These are phyloP conservation scores for Hyphodiscus hymeniophilus DNA, from an alignment of 495 filamentous ascomycete species.

Conservation along the genomic window DNA sequence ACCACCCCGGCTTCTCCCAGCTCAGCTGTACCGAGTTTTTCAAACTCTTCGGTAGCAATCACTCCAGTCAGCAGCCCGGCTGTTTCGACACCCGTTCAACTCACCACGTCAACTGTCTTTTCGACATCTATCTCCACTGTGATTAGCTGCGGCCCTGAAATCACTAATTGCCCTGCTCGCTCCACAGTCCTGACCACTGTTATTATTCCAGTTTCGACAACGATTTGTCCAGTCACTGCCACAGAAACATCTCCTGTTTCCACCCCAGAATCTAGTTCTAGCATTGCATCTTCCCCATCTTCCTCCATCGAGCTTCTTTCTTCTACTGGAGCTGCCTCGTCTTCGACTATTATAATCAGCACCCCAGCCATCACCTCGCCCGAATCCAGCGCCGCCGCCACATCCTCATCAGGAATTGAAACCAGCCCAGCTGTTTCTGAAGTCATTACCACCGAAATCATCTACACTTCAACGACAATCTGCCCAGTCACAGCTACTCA, in stretches of 20 bases:
- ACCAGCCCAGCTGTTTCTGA: slow-evolving; percentile 13
- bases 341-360: no score
- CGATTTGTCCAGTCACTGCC: slow-evolving; percentile 39
- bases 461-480: slow-evolving; percentile 31
- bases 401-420: background rate
- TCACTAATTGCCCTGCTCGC: slow-evolving; percentile 39
- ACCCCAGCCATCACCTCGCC: no score
- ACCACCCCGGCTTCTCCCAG: slow-evolving; percentile 29
- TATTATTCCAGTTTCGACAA: slow-evolving; percentile 25
- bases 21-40: no score
- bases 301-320: no score
- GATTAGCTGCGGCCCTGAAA: slow-evolving; percentile 36
- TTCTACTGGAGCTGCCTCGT: no score
- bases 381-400: background rate
- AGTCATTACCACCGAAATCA: slow-evolving; percentile 7
- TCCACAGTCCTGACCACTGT: slow-evolving; percentile 28
- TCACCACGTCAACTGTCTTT: slow-evolving; percentile 38
- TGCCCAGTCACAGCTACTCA: slow-evolving; percentile 37
- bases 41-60: background rate
- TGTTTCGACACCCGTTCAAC: background rate
- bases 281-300: slow-evolving; percentile 13
- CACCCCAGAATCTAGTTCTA: no score
- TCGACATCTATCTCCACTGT: slow-evolving; percentile 37
- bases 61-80: slow-evolving; percentile 2
- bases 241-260: slow-evolving; percentile 17